Percentiles rank a stretch among this genome's conserved stretches.
These are phyloP conservation scores for Sphagnum contortum DNA, from an alignment of 225 moss, liverwort and hornwort genomes.

Conservation along the genomic window DNA sequence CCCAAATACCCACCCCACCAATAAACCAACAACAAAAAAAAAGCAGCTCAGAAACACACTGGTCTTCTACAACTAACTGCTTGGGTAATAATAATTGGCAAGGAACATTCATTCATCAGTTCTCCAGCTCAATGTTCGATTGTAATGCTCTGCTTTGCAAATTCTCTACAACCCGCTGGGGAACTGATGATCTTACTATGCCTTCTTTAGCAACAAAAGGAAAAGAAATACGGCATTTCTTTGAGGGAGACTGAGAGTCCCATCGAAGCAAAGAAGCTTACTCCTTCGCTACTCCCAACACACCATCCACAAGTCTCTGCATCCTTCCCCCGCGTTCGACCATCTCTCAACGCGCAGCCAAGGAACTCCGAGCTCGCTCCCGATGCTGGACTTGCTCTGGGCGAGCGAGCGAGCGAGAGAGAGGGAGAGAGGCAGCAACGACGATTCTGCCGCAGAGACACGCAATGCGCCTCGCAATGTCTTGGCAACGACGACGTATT, in stretches of 20 bases:
- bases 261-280: constrained; percentile 16
- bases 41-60: neutral
- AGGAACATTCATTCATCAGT: neutral
- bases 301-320: constrained; percentile 68
- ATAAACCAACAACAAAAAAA: neutral
- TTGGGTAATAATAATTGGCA: neutral
- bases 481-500: too few relatives aligned
- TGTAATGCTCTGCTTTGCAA: neutral
- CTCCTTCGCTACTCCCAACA: constrained; percentile 88
- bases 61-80: neutral
- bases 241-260: neutral
- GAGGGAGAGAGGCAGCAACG: too few relatives aligned
- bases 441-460: too few relatives aligned
- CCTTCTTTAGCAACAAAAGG: too few relatives aligned
- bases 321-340: constrained; percentile 14
- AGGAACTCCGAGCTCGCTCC: too few relatives aligned
- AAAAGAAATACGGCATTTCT: too few relatives aligned
- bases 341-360: too few relatives aligned
- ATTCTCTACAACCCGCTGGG: too few relatives aligned
- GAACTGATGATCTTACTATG: neutral
- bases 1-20: too few relatives aligned
- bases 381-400: too few relatives aligned
- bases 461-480: too few relatives aligned
- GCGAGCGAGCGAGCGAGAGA: too few relatives aligned
- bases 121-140: neutral